phyloP scores from a whole-genome alignment of 441 rosid species.

The Brassica balearica region DNA sequence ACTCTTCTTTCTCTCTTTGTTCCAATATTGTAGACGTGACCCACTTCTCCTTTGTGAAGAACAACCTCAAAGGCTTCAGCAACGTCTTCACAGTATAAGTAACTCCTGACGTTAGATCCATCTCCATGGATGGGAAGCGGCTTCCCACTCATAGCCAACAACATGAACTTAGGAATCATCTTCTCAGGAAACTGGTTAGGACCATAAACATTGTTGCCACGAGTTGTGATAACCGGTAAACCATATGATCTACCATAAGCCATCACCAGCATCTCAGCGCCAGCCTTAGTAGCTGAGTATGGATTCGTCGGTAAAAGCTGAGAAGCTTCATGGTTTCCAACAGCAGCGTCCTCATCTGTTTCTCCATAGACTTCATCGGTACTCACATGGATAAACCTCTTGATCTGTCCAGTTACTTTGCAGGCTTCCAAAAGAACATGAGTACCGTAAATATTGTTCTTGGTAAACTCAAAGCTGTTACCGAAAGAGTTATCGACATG shows the following conservation, averaged over 20 bases:
- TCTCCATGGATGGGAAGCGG: constrained; percentile 67
- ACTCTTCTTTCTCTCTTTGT: constrained; percentile 64
- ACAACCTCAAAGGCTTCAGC: constrained; percentile 75
- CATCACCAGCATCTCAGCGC: constrained; percentile 74
- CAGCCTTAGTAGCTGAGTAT: constrained; percentile 70
- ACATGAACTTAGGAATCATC: constrained; percentile 63
- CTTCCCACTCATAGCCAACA: constrained; percentile 63
- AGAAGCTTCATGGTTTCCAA: constrained; percentile 70
- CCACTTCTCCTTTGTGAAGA: constrained; percentile 63
- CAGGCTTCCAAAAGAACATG: constrained; percentile 77
- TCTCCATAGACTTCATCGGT: constrained; percentile 75
- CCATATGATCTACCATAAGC: constrained; percentile 68
- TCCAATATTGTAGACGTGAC: constrained; percentile 69
- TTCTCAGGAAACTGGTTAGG: constrained; percentile 71
- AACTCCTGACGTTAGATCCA: constrained; percentile 70
- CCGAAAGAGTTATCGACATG: constrained; percentile 77
- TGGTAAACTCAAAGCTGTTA: constrained; percentile 68
- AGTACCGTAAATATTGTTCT: constrained; percentile 68
- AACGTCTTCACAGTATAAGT: constrained; percentile 61
- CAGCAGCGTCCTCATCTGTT: constrained; percentile 62
- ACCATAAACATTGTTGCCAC: constrained; percentile 72
- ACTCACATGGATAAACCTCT: constrained; percentile 74
- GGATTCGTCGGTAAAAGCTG: constrained; percentile 70
- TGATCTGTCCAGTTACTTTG: constrained; percentile 60
- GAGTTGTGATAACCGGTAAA: constrained; percentile 58